Conservation (phyloP, 73 alveolate genomes). For the Paramecium primaurelia region DNA sequence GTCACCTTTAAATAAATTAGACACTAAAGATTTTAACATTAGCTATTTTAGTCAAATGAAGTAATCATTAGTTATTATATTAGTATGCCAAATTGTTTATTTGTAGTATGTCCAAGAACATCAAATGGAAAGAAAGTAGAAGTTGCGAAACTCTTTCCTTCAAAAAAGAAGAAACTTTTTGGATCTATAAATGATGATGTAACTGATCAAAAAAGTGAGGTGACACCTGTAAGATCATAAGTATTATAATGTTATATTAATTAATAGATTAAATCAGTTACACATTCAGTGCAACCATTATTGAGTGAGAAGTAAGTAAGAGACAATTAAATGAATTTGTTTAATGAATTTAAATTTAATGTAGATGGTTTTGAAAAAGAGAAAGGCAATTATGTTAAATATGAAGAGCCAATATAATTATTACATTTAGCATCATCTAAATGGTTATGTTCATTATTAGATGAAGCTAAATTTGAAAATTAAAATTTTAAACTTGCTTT, state of each 20-base stretch:
- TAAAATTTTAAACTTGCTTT: conserved; percentile 58
- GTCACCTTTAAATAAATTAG: not conserved
- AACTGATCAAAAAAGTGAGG: conserved; percentile 36
- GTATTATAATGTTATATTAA: not conserved
- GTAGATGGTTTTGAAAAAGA: conserved; percentile 45
- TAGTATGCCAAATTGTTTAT: conserved; percentile 36
- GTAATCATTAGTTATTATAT: not conserved
- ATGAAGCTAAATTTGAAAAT: conserved; percentile 61
- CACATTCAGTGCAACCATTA: not conserved
- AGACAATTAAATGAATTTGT: not conserved
- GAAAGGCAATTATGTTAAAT: not conserved
- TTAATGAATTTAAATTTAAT: conserved; percentile 49
- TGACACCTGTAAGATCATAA: not conserved
- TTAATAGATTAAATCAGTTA: not conserved
- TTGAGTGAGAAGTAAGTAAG: conserved; percentile 16
- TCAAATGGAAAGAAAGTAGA: conserved; percentile 52
- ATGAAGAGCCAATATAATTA: conserved; percentile 23
- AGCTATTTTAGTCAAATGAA: not conserved
- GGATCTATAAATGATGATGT: conserved; percentile 1
- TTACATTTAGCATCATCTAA: conserved; percentile 55
- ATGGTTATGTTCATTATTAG: conserved; percentile 9
- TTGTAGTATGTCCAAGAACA: conserved; percentile 44
- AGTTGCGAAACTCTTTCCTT: not conserved
- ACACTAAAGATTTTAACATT: conserved; percentile 31
- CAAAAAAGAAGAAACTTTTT: not conserved